Base-by-base conservation (phyloP, 1,139 yeast species). In the Candida sp. region DNA sequence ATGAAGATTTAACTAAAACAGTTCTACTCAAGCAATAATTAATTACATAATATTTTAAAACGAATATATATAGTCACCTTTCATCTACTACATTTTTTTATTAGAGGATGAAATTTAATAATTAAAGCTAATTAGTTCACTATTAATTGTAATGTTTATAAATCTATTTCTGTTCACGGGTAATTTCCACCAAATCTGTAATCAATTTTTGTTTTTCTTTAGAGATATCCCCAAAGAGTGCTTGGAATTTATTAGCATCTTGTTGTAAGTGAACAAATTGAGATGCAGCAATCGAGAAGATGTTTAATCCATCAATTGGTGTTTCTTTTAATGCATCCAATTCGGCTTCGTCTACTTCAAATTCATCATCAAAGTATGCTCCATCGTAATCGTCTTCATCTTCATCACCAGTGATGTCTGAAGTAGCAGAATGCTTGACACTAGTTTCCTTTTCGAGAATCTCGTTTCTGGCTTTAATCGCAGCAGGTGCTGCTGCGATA, bases 291-390 rank as follows among this genome's bases (percentile, higher is more conserved):
- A 68, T 73, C 39, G 66, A 70, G 53, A 71, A 70, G 4, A 73
- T 80, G 51, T 79, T 77, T 34, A 77, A 52, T 21, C 58, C 52
- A 54, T 79, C 82, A 43, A 79, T 63, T 9, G 81, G 80, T 2
- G 82, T 77, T 46, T 70, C 75, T 50, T 73, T 77, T 61, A 74
- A 63, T 27, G 82, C 75, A 50, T 78, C 83, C 48, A 76, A 70
- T 46, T 77, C 78, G 9, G 81, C 83, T 43, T 74, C 79, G 42
- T 75, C 80, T 19, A 68, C 73, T 47, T 70, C 79, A 33, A 64
- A 67, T 29, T 73, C 77, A 21, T 70, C 79, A 5, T 64, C 68
- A 38, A 60, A 64, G 33, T 57, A 64, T 19, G 61, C 68, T 7
- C 55, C 62, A 36, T 47, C 54, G 9, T 49, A 60, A 21, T 60